A percentile compares a stretch with the other conserved stretches of the same genome.
phyloP scores from a whole-genome alignment of 2,329 filamentous ascomycete species.

The Acephala macrosclerotiorum region DNA sequence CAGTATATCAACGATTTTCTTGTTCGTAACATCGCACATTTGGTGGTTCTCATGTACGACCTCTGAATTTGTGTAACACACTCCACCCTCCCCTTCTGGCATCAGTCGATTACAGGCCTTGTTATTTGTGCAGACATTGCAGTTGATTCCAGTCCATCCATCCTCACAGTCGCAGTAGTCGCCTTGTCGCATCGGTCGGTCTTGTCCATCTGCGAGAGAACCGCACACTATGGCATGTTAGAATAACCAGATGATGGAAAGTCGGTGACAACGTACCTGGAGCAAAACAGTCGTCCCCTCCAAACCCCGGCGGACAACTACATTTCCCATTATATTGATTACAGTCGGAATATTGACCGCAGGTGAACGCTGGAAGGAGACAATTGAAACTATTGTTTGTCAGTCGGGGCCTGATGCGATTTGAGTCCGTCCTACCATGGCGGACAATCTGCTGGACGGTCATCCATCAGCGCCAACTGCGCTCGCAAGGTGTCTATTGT shows the following conservation, averaged over 20 bases:
- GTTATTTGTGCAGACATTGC: slow-evolving; percentile 90
- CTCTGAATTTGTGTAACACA: slow-evolving; percentile 91
- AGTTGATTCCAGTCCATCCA: slow-evolving; percentile 97
- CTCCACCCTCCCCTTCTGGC: slow-evolving; percentile 80
- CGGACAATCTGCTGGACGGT: slow-evolving; percentile 78
- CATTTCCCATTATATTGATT: slow-evolving; percentile 93
- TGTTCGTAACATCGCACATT: slow-evolving; percentile 97
- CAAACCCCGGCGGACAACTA: slow-evolving; percentile 89
- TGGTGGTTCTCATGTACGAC: slow-evolving; percentile 96
- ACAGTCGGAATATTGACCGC: slow-evolving; percentile 88
- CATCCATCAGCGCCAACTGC: slow-evolving; percentile 74
- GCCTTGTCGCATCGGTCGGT: slow-evolving; percentile 77
- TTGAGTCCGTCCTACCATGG: slow-evolving; percentile 65
- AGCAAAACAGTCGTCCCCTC: slow-evolving; percentile 89
- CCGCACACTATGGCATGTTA: slow-evolving; percentile 71
- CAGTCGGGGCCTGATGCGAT: slow-evolving; percentile 23
- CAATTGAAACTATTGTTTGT: slow-evolving; percentile 84
- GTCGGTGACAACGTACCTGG: slow-evolving; percentile 62
- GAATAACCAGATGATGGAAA: slow-evolving; percentile 8
- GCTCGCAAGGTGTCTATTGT: slow-evolving; percentile 67
- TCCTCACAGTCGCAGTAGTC: slow-evolving; percentile 85
- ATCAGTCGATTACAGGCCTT: slow-evolving; percentile 88
- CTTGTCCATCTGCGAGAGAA: slow-evolving; percentile 80
- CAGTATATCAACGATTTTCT: slow-evolving; percentile 87
- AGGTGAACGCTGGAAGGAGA: slow-evolving; percentile 89